These are phyloP conservation scores for Penicillium flavigenum DNA, from an alignment of 495 filamentous ascomycete genomes.

Conservation along the genomic window DNA sequence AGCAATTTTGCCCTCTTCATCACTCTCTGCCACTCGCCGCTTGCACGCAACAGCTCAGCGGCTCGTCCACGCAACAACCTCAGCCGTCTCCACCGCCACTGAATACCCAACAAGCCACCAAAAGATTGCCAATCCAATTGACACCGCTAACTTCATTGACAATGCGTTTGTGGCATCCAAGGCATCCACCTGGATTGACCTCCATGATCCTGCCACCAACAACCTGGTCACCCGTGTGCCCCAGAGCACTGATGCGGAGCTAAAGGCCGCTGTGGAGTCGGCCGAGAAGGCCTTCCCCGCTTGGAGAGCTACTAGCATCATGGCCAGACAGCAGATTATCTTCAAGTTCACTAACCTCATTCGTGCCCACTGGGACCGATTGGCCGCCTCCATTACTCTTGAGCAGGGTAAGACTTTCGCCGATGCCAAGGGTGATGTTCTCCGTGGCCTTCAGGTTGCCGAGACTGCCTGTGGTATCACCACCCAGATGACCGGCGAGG, in stretches of 20 bases:
- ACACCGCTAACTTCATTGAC: conserved; percentile 90
- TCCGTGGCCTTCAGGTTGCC: conserved; percentile 93
- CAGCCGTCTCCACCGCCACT: conserved; percentile 59
- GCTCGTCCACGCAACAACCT: conserved; percentile 53
- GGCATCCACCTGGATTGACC: conserved; percentile 81
- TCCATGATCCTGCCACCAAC: conserved; percentile 95
- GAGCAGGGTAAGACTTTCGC: conserved; percentile 99
- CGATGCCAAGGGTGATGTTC: conserved; percentile 92
- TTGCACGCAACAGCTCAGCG: conserved; percentile 64
- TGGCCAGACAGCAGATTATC: conserved; percentile 91
- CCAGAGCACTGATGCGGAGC: conserved; percentile 87
- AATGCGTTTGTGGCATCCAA: conserved; percentile 81
- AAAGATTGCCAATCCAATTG: conserved; percentile 66
- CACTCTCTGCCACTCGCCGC: conserved; percentile 33
- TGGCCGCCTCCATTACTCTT: conserved; percentile 92
- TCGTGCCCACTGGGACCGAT: conserved; percentile 89
- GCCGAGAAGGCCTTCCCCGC: conserved; percentile 86
- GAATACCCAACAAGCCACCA: conserved; percentile 82
- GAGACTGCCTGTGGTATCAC: conserved; percentile 95
- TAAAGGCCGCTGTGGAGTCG: conserved; percentile 81
- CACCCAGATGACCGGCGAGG: conserved; percentile 88
- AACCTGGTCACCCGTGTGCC: conserved; percentile 97
- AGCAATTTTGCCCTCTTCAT: conserved; percentile 17
- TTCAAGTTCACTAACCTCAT: conserved; percentile 93
- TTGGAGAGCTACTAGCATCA: conserved; percentile 81